Evolutionary conservation across 2,329 filamentous ascomycete genomes (phyloP), one percentile per base, ranked within the genome.

Genomic region (Ophiocordyceps robertsii): DNA sequence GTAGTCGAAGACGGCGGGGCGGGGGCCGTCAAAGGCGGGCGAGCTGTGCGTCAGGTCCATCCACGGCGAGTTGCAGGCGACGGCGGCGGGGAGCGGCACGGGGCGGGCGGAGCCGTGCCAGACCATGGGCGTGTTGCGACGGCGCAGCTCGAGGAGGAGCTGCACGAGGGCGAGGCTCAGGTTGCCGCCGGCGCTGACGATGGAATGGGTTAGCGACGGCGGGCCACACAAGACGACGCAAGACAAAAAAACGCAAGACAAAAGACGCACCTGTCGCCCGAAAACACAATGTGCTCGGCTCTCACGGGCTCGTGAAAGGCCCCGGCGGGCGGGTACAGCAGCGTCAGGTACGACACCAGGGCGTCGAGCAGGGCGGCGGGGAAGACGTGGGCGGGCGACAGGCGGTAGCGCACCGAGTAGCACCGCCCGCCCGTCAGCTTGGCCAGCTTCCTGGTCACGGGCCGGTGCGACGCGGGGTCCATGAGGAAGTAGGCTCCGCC

Each of bases 151-250:
- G 2, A 89, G 67, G 2, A 90, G 53, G 0, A 82, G 67, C 55
- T 86, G 82, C 1, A 84, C 65, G 0, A 92, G 69, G 1, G 75
- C 72, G 13, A 86, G 68, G 13, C 68, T 62, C 35, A 90, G 72
- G 50, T 83, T 84, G 3, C 82, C 85, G 13, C 86, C 85, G 3
- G 86, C 84, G 44, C 75, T 82, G n/a, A n/a, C n/a, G n/a, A n/a
- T n/a, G n/a, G n/a, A n/a, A n/a, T n/a, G n/a, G n/a, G n/a, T n/a
- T n/a, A n/a, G n/a, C n/a, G n/a, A n/a, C n/a, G n/a, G n/a, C n/a
- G n/a, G n/a, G n/a, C n/a, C n/a, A n/a, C n/a, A n/a, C n/a, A n/a
- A n/a, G n/a, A n/a, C n/a, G n/a, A n/a, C n/a, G n/a, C n/a, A n/a
- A n/a, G n/a, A n/a, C n/a, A n/a, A n/a, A n/a, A n/a, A n/a, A n/a